phyloP scores from a whole-genome alignment of 2,329 filamentous ascomycete genomes.

The Thelonectria blattea region DNA sequence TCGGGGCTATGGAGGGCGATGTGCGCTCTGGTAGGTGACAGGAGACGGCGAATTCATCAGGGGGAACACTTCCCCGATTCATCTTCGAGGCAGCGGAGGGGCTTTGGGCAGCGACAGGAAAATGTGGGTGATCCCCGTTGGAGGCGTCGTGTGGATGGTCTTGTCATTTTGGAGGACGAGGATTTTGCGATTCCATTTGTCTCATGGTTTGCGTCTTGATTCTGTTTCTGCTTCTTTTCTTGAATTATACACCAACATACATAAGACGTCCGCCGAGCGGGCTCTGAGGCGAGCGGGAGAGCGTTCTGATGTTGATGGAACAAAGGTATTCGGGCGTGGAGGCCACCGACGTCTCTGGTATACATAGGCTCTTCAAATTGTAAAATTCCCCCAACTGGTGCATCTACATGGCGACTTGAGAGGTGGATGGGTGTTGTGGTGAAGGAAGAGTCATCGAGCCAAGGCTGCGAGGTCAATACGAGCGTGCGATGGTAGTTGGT shows the following conservation, averaged over 20 bases:
- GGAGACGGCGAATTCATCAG: constrained; percentile 13
- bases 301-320: constrained; percentile 40
- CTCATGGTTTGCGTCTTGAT: constrained; percentile 35
- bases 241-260: constrained; percentile 44
- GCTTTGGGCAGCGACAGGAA: constrained; percentile 13
- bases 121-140: constrained; percentile 21
- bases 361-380: constrained; percentile 46
- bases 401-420: too few relatives aligned
- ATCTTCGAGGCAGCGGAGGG: constrained; percentile 20
- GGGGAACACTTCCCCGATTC: constrained; percentile 19
- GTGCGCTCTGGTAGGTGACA: constrained; percentile 25
- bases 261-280: constrained; percentile 42
- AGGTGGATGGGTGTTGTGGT: too few relatives aligned
- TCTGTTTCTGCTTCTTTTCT: constrained; percentile 37
- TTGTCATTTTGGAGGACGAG: constrained; percentile 23
- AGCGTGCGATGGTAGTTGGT: too few relatives aligned
- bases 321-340: constrained; percentile 38
- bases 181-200: constrained; percentile 41
- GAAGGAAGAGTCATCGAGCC: too few relatives aligned
- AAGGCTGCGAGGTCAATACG: too few relatives aligned
- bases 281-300: constrained; percentile 39
- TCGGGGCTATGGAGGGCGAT: constrained; percentile 24
- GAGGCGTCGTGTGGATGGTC: constrained; percentile 29
- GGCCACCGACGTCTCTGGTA: constrained; percentile 36
- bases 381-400: constrained; percentile 33